phyloP scores from a whole-genome alignment of 2,329 filamentous ascomycete species.

The Pochonia chlamydosporia region DNA sequence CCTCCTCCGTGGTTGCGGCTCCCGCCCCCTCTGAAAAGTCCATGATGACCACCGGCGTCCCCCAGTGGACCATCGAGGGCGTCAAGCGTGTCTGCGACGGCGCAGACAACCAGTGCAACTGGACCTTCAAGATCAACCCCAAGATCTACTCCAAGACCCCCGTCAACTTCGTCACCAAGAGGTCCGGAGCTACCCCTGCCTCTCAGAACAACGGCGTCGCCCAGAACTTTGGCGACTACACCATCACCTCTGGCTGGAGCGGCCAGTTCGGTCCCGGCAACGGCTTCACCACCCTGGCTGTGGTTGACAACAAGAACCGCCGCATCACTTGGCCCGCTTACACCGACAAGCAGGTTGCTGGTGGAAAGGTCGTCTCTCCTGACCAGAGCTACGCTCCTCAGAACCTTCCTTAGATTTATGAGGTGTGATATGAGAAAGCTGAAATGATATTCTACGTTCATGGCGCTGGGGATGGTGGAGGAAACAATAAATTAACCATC shows the following conservation, averaged over 20 bases:
- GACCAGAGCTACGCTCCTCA: slow-evolving; percentile 5
- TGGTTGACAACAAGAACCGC: slow-evolving; percentile 36
- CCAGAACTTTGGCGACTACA: slow-evolving; percentile 41
- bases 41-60: slow-evolving; percentile 31
- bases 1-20: slow-evolving; percentile 30
- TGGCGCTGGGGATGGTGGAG: no score
- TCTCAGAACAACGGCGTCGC: slow-evolving; percentile 11
- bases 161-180: slow-evolving; percentile 34
- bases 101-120: slow-evolving; percentile 34
- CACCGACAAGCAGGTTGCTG: slow-evolving; percentile 31
- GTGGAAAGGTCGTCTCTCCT: slow-evolving; percentile 37
- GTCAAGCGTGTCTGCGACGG: slow-evolving; percentile 34
- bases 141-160: slow-evolving; percentile 16
- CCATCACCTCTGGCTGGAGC: slow-evolving; percentile 48
- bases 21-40: slow-evolving; percentile 25
- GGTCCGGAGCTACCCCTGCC: slow-evolving; percentile 9
- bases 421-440: neutral
- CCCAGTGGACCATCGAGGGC: slow-evolving; percentile 36
- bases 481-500: no score
- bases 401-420: slow-evolving; percentile 35
- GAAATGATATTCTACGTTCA: no score
- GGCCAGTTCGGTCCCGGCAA: slow-evolving; percentile 45
- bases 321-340: slow-evolving; percentile 49
- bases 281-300: slow-evolving; percentile 49
- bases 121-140: slow-evolving; percentile 36